phyloP scores from a whole-genome alignment of 176 grass and related monocot species.

The Pontederia crassipes region DNA sequence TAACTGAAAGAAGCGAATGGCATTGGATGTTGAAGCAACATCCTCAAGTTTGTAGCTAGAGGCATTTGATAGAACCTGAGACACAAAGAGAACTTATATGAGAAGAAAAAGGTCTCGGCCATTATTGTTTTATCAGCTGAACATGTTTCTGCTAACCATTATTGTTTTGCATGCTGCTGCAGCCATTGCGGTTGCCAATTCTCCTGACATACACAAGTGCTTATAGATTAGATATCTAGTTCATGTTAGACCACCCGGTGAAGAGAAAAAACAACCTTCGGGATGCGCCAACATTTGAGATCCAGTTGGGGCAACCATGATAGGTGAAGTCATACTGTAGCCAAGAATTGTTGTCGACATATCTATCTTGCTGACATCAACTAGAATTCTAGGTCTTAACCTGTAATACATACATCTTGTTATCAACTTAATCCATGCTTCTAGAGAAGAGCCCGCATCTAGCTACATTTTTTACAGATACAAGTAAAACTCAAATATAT shows the following conservation, averaged over 20 bases:
- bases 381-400: slow-evolving; percentile 72
- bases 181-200: slow-evolving; percentile 78
- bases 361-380: slow-evolving; percentile 78
- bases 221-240: slow-evolving; percentile 9
- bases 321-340: slow-evolving; percentile 52
- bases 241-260: neutral
- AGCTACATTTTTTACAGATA: no score
- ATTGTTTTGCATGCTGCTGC: slow-evolving; percentile 68
- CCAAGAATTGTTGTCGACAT: slow-evolving; percentile 69
- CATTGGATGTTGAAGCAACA: slow-evolving; percentile 57
- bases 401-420: slow-evolving; percentile 17
- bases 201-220: slow-evolving; percentile 40
- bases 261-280: slow-evolving; percentile 36
- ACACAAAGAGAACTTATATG: neutral
- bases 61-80: slow-evolving; percentile 58
- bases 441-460: no score
- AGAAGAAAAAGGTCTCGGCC: no score
- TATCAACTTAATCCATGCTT: no score
- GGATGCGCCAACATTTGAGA: slow-evolving; percentile 55
- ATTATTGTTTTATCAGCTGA: neutral
- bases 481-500: no score
- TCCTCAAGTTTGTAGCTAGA: slow-evolving; percentile 73
- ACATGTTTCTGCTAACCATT: slow-evolving; percentile 26
- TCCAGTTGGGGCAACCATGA: slow-evolving; percentile 65
- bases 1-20: slow-evolving; percentile 87